These are phyloP conservation scores for Colletotrichum lini DNA, from an alignment of 2,329 filamentous ascomycete species.

Conservation along the genomic window DNA sequence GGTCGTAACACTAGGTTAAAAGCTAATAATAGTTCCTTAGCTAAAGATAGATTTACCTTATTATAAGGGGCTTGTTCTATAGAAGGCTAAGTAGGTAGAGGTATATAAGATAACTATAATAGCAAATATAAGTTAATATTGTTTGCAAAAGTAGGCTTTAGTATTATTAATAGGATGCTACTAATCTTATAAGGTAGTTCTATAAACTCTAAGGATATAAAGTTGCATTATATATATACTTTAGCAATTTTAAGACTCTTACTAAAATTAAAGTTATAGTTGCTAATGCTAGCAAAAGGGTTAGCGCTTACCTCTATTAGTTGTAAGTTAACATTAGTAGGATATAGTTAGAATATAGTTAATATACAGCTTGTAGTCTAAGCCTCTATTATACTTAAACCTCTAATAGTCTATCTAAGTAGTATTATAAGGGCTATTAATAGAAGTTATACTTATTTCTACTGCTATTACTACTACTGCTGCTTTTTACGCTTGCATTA, in stretches of 20 bases:
- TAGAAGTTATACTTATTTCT: conserved; percentile 1
- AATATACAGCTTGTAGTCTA: conserved; percentile 7
- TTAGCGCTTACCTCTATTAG: neutral
- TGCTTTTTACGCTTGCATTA: neutral
- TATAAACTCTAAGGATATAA: neutral
- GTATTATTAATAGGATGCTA: neutral
- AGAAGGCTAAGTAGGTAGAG: neutral
- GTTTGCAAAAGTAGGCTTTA: neutral
- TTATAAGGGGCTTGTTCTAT: neutral
- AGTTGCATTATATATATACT: neutral
- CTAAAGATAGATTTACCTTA: neutral
- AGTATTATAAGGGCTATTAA: neutral
- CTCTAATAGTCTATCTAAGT: neutral
- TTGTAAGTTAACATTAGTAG: neutral
- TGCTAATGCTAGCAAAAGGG: neutral
- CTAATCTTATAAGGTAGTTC: neutral
- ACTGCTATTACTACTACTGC: neutral
- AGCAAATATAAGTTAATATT: neutral
- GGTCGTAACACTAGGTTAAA: no score
- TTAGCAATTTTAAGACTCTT: neutral
- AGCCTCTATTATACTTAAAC: neutral
- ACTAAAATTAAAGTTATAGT: neutral
- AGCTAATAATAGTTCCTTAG: conserved; percentile 1
- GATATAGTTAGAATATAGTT: conserved; percentile 8
- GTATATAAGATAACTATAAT: neutral